These are phyloP conservation scores for Pichia sp. DNA, from an alignment of 1,139 yeast genomes.

Conservation along the genomic window DNA sequence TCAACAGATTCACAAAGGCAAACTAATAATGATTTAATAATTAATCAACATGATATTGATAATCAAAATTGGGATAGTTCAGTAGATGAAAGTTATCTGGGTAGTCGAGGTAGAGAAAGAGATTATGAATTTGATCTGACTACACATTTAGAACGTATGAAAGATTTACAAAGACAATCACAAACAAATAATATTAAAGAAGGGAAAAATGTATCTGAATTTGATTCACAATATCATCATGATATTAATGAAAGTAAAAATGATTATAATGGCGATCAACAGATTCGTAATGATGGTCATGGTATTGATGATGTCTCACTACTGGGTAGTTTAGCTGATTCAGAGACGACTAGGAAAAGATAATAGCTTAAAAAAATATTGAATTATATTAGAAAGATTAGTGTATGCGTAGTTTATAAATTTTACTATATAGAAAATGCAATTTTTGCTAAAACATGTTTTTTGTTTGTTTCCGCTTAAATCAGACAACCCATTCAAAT, in stretches of 20 bases:
- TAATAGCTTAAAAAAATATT: not conserved
- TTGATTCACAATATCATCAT: not conserved
- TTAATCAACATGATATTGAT: slow-evolving; percentile 6
- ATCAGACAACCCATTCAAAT: slow-evolving; percentile 20
- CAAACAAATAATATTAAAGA: not conserved
- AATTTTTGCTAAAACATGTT: too few species aligned
- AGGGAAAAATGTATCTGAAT: not conserved
- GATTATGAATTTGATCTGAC: not conserved
- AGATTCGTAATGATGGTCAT: not conserved
- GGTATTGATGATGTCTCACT: not conserved
- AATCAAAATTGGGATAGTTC: slow-evolving; percentile 16
- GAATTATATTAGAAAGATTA: not conserved
- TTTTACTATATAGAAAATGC: not conserved
- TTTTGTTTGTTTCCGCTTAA: not conserved
- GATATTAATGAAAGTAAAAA: not conserved
- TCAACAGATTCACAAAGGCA: not conserved
- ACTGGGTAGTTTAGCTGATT: slow-evolving; percentile 2
- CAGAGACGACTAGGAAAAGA: not conserved
- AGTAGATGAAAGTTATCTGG: slow-evolving; percentile 14
- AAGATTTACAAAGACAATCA: not conserved
- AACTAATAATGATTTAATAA: not conserved
- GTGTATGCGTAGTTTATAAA: not conserved
- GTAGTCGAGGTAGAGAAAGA: slow-evolving; percentile 9
- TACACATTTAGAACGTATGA: not conserved
- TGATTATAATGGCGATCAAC: not conserved